Evolutionary conservation across 2,329 filamentous ascomycete species (phyloP).

Genomic region (Akanthomyces lecanii): DNA sequence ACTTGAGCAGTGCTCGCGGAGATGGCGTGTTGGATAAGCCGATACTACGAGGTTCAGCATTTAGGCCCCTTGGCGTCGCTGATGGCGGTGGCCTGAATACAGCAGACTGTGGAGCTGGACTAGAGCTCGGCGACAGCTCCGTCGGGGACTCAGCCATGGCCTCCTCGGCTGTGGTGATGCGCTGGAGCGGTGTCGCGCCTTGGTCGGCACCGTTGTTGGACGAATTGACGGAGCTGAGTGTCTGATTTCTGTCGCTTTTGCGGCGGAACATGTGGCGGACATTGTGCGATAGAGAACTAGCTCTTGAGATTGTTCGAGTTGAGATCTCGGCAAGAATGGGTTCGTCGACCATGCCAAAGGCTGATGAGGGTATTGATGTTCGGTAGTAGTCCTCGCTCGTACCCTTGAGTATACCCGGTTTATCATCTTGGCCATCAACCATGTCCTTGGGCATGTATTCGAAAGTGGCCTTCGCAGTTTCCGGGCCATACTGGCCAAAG

Average conservation of each 20-base stretch:
- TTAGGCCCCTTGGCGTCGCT: constrained; percentile 12
- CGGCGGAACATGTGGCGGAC: constrained; percentile 35
- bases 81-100: neutral
- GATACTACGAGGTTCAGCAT: constrained; percentile 11
- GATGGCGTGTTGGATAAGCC: constrained; percentile 20
- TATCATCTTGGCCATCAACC: constrained; percentile 27
- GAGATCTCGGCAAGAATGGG: constrained; percentile 22
- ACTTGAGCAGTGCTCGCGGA: constrained; percentile 7
- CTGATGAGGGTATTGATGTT: constrained; percentile 37
- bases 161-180: constrained; percentile 17
- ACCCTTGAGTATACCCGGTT: constrained; percentile 31
- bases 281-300: constrained; percentile 34
- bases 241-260: constrained; percentile 30
- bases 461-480: constrained; percentile 8
- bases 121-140: constrained; percentile 23
- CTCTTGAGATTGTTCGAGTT: constrained; percentile 28
- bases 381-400: constrained; percentile 41
- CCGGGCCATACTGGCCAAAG: constrained; percentile 12
- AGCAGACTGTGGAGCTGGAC: neutral
- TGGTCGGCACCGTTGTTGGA: constrained; percentile 12
- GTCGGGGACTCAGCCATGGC: constrained; percentile 30
- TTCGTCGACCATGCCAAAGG: constrained; percentile 36
- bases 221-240: constrained; percentile 24
- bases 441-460: constrained; percentile 23
- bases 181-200: constrained; percentile 16